A percentile compares a stretch with the other conserved stretches of the same genome.
phyloP scores from a whole-genome alignment of 2,329 filamentous ascomycete genomes.

The Aspergillus eucalypticola region DNA sequence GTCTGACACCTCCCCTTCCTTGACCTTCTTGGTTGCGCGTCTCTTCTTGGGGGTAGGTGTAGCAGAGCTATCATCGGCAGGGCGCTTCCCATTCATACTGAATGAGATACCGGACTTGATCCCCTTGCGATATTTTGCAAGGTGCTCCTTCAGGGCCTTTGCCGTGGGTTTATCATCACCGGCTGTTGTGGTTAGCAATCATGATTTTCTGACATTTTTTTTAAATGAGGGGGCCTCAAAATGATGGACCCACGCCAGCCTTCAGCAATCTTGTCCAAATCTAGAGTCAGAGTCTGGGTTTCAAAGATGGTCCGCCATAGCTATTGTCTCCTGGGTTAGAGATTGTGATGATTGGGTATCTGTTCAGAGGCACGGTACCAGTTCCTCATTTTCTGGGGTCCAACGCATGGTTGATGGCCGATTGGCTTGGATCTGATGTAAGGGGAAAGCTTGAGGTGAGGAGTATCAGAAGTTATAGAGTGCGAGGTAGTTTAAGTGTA shows the following conservation, averaged over 20 bases:
- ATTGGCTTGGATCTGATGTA: not conserved
- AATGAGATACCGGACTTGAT: slow-evolving; percentile 12
- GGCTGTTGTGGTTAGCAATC: not conserved
- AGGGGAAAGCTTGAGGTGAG: not conserved
- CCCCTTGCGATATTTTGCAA: slow-evolving; percentile 14
- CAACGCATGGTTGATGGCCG: slow-evolving; percentile 6
- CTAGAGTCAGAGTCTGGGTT: slow-evolving; percentile 14
- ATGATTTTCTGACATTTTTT: not conserved
- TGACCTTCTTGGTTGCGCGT: not conserved
- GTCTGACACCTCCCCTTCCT: not conserved
- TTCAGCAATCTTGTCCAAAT: slow-evolving; percentile 11
- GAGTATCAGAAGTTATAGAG: not conserved
- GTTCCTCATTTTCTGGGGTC: slow-evolving; percentile 9
- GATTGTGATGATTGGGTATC: not conserved
- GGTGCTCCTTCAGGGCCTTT: slow-evolving; percentile 17
- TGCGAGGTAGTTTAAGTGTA: not conserved
- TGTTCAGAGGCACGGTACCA: not conserved
- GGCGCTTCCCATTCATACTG: slow-evolving; percentile 9
- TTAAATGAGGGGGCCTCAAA: too few species aligned
- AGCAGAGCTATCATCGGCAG: not conserved
- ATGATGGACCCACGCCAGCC: slow-evolving; percentile 10
- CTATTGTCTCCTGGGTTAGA: slow-evolving; percentile 5
- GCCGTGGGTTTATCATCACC: slow-evolving; percentile 16
- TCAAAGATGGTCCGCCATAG: slow-evolving; percentile 20
- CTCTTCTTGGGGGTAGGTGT: not conserved